Evolutionary conservation across 2,329 filamentous ascomycete species (phyloP).

Genomic region (Clonostachys sp.): DNA sequence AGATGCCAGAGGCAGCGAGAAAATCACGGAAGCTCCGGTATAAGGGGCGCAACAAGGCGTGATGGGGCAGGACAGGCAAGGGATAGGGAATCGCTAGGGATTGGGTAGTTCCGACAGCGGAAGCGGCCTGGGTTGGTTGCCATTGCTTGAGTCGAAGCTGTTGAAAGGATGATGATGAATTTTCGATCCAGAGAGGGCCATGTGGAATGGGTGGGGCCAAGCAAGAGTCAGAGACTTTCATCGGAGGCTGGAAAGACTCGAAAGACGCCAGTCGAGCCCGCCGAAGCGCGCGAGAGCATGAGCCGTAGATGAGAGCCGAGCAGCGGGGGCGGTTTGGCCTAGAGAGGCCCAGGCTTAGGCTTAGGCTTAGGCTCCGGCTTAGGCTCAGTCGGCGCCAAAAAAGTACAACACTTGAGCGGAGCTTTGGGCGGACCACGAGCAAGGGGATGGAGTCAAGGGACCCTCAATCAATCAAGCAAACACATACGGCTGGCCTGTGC

Average conservation of each 20-base stretch:
- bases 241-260: neutral
- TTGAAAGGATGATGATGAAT: neutral
- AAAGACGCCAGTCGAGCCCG: no score
- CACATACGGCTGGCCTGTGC: no score
- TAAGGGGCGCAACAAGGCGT: neutral
- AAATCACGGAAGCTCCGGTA: slow-evolving; percentile 2
- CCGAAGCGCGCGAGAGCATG: no score
- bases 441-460: no score
- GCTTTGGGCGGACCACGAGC: no score
- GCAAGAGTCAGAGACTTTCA: neutral
- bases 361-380: no score
- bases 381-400: no score
- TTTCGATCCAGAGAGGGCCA: neutral
- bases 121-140: neutral
- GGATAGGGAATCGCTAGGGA: slow-evolving; percentile 1
- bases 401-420: no score
- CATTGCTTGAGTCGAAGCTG: neutral
- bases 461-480: no score
- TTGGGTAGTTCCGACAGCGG: slow-evolving; percentile 1
- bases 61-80: neutral
- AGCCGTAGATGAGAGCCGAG: no score
- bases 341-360: no score
- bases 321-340: no score
- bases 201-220: neutral
- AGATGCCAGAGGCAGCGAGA: neutral